Evolutionary conservation across 2,329 filamentous ascomycete genomes (phyloP).

Genomic region (Talaromyces islandicus): DNA sequence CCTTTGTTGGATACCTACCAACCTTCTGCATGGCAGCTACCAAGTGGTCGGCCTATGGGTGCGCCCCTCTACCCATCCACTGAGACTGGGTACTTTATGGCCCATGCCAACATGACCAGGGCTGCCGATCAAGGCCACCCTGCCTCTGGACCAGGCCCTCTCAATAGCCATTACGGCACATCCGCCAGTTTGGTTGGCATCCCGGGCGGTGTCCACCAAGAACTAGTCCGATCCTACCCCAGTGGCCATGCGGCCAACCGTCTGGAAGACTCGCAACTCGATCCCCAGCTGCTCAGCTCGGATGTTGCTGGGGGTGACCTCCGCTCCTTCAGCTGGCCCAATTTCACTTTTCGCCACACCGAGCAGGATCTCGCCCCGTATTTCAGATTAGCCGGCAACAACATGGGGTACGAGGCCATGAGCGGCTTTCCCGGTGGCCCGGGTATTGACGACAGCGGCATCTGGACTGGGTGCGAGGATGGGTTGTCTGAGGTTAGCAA

Average conservation of each 20-base stretch:
- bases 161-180: slow-evolving; percentile 21
- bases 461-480: slow-evolving; percentile 17
- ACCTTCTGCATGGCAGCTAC: slow-evolving; percentile 25
- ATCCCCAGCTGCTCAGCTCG: slow-evolving; percentile 36
- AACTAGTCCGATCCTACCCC: slow-evolving; percentile 32
- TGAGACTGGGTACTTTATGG: slow-evolving; percentile 1
- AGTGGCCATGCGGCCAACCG: slow-evolving; percentile 8
- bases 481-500: slow-evolving; percentile 27
- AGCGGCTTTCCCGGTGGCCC: slow-evolving; percentile 23
- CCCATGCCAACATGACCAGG: slow-evolving; percentile 22
- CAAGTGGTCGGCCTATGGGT: slow-evolving; percentile 42
- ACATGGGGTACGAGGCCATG: slow-evolving; percentile 10
- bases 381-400: slow-evolving; percentile 12
- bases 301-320: slow-evolving; percentile 14
- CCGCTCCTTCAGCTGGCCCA: not conserved
- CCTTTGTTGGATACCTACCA: slow-evolving; percentile 26
- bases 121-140: slow-evolving; percentile 36
- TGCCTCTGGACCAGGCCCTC: slow-evolving; percentile 32
- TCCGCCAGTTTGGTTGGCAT: slow-evolving; percentile 36
- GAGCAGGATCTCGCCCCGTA: slow-evolving; percentile 15
- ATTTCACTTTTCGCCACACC: slow-evolving; percentile 16
- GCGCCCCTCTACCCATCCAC: not conserved
- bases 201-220: slow-evolving; percentile 37
- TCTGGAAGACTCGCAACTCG: slow-evolving; percentile 29
- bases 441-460: slow-evolving; percentile 26